Conservation (phyloP, 805 yeast genomes). For the Candida pseudofarinosa region DNA sequence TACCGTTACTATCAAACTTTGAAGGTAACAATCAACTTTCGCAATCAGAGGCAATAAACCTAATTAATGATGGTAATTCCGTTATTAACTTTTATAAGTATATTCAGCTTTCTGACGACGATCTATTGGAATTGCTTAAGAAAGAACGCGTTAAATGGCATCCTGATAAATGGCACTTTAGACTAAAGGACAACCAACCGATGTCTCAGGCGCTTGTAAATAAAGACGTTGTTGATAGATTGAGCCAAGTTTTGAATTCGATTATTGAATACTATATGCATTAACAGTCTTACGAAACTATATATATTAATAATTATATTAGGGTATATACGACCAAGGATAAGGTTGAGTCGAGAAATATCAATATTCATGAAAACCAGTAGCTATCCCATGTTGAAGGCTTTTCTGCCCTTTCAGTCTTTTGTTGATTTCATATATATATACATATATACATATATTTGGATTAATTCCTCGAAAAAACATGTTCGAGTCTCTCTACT, state of each 20-base stretch:
- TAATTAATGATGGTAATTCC: conserved; percentile 18
- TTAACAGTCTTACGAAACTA: not conserved
- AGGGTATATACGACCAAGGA: not conserved
- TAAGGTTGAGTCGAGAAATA: not conserved
- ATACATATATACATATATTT: too few relatives aligned
- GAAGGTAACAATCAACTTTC: conserved; percentile 11
- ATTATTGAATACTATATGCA: conserved; percentile 14
- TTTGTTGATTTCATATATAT: too few relatives aligned
- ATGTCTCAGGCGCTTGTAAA: conserved; percentile 14
- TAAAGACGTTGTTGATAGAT: conserved; percentile 22
- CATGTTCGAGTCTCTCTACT: too few relatives aligned
- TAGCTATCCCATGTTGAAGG: too few relatives aligned
- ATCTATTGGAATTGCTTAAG: conserved; percentile 26
- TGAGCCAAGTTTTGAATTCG: conserved; percentile 30
- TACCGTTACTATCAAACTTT: conserved; percentile 11
- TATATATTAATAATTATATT: not conserved
- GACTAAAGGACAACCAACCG: conserved; percentile 11
- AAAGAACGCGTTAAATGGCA: conserved; percentile 64
- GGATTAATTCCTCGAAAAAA: too few relatives aligned
- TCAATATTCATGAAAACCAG: conserved; percentile 1
- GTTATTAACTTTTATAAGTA: conserved; percentile 24
- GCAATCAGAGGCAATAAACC: not conserved
- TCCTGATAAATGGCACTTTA: conserved; percentile 56
- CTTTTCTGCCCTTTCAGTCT: too few relatives aligned
- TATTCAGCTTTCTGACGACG: conserved; percentile 12